Conservation (phyloP, 2,329 filamentous ascomycete genomes). For the Passalora sequoiae region DNA sequence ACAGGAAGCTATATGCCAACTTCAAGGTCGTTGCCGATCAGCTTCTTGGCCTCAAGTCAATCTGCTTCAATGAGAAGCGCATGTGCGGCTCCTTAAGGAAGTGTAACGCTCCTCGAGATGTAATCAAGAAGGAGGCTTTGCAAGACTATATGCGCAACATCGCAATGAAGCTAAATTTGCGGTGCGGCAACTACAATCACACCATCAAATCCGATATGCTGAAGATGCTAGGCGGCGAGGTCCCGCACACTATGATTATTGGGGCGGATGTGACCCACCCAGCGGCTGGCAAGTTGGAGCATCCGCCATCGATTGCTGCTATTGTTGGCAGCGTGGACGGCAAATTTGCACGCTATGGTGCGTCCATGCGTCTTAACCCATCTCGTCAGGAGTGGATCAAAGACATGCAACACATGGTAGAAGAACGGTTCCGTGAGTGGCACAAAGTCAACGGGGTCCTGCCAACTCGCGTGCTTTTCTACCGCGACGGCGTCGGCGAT, state of each 20-base stretch:
- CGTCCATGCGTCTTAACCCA: conserved; percentile 35
- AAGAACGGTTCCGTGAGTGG: conserved; percentile 25
- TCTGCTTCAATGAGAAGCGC: conserved; percentile 6
- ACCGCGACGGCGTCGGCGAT: background rate
- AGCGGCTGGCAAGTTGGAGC: conserved; percentile 14
- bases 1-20: too few relatives aligned
- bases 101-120: background rate
- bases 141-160: conserved; percentile 13
- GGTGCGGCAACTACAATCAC: conserved; percentile 14
- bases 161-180: conserved; percentile 20
- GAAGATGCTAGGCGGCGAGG: background rate
- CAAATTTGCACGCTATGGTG: conserved; percentile 31
- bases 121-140: background rate
- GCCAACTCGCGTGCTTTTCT: background rate
- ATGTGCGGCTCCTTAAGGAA: conserved; percentile 5
- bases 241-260: conserved; percentile 35
- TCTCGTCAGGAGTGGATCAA: conserved; percentile 27
- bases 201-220: conserved; percentile 7
- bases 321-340: conserved; percentile 39
- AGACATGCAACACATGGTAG: conserved; percentile 28
- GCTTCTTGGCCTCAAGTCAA: conserved; percentile 8
- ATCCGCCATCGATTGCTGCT: conserved; percentile 38
- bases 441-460: conserved; percentile 3
- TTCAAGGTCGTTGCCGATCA: conserved; percentile 14
- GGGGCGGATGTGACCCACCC: conserved; percentile 45